Percentiles rank a stretch among this genome's conserved stretches.
These are phyloP conservation scores for Colletotrichum sp. DNA, from an alignment of 2,329 filamentous ascomycete species.

Conservation along the genomic window DNA sequence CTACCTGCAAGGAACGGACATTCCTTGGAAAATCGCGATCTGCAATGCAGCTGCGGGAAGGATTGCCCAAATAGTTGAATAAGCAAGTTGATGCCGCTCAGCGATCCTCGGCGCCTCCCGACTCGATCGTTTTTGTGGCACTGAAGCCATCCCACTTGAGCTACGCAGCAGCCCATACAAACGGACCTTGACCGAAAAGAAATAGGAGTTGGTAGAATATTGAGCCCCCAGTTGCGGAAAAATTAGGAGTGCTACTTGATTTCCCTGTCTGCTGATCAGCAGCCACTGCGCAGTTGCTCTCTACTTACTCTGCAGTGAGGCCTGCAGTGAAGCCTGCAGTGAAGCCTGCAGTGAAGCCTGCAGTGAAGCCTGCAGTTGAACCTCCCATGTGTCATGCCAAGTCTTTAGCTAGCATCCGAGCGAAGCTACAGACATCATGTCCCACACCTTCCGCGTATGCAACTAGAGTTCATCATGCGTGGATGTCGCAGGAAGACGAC, in stretches of 20 bases:
- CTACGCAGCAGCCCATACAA: background rate
- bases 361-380: background rate
- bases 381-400: background rate
- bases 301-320: background rate
- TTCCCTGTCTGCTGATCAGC: background rate
- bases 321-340: no score
- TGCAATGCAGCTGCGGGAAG: background rate
- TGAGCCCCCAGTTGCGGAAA: background rate
- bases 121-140: background rate
- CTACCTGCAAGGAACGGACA: background rate
- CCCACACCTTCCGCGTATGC: background rate
- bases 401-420: background rate
- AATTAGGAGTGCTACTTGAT: background rate
- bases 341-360: no score
- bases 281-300: background rate
- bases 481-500: background rate
- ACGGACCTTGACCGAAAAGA: background rate
- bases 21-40: background rate
- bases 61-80: background rate
- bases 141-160: background rate
- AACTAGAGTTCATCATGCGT: background rate
- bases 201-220: fast-evolving
- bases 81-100: background rate
- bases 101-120: background rate
- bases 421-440: background rate